These are phyloP conservation scores for Diaporthe eres DNA, from an alignment of 2,329 filamentous ascomycete genomes.

Conservation along the genomic window DNA sequence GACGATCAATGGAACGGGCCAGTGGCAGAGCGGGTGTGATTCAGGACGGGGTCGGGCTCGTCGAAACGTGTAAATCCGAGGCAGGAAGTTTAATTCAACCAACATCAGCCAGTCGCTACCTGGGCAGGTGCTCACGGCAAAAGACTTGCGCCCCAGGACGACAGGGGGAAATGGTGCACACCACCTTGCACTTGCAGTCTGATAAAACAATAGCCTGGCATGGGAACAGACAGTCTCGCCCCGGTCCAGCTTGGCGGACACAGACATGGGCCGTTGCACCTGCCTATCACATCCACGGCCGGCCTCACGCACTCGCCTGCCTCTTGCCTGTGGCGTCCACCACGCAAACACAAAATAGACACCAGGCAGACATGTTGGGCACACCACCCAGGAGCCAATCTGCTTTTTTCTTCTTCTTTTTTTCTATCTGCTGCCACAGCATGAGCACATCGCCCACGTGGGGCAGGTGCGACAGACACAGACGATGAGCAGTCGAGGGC, in stretches of 20 bases:
- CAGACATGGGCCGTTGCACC: conserved; percentile 6
- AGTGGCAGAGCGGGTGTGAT: conserved; percentile 7
- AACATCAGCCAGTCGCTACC: conserved; percentile 11
- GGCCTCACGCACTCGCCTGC: neutral
- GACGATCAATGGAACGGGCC: conserved; percentile 11
- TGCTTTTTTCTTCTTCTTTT: conserved; percentile 4
- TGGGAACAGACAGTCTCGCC: neutral
- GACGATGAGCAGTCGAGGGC: neutral
- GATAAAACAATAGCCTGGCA: conserved; percentile 24
- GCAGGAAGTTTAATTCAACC: conserved; percentile 5
- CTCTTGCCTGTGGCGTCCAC: neutral
- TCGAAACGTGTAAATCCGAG: conserved; percentile 29
- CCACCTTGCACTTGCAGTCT: neutral
- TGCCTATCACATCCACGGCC: conserved; percentile 16
- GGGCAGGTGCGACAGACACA: neutral
- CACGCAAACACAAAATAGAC: neutral
- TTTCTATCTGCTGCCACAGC: neutral
- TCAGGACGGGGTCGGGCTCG: conserved; percentile 13
- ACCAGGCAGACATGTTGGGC: neutral
- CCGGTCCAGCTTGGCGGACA: conserved; percentile 1
- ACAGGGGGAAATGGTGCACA: neutral
- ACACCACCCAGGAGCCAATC: neutral
- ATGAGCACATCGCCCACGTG: conserved; percentile 2
- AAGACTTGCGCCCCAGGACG: neutral
- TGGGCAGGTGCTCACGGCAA: neutral